Evolutionary conservation across 176 grass and related monocot genomes (phyloP), one percentile per base, ranked within the genome.

Genomic region (Olyra latifolia): DNA sequence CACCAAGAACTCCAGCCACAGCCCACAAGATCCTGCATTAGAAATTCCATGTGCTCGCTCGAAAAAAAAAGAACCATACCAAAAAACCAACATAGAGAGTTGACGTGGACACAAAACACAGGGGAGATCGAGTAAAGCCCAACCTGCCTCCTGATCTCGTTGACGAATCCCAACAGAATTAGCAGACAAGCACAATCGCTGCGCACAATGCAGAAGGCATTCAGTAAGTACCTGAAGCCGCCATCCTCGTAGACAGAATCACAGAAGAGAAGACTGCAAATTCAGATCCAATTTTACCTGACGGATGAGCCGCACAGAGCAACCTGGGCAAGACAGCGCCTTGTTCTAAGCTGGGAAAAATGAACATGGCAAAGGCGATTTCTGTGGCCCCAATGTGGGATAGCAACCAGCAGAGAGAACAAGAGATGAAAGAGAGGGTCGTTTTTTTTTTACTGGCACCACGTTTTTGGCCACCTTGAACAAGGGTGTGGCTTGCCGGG

Each of bases 201-300:
- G 20, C 29, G 19, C 19, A 6, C 39, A 29, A 22, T 74, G 39
- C 19, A 39, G 40, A 59, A 46, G 59, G 11, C 7, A 66, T 73
- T 54, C 62, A 38, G 16, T 38, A 50, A 20, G 70, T 59, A 81
- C 69, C 62, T 83, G 80, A 88, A 86, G 79, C 55, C 23, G 79
- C 61, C 23, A 54, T 85, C 58, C 32, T 38, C 25, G 27, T 41
- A 78, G 66, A 35, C 32, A 35, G 32, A 35, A 35, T 2, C 32
- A 35, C 32, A 35, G 4, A 35, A 38, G 61, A 82, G 29, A 89
- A 45, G 64, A 77, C 44, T 64, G 80, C 77, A 79, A 80, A 76
- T 86, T 91, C 81, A 74, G 73, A 78, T 19, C 62, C 77, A 72
- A 35, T 35, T 35, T 80, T 25, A 94, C 89, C 88, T 89, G 50